Evolutionary conservation across 768 basidiomycete species (phyloP), one percentile per base, ranked within the genome.

Genomic region (Coprinopsis cinerea): DNA sequence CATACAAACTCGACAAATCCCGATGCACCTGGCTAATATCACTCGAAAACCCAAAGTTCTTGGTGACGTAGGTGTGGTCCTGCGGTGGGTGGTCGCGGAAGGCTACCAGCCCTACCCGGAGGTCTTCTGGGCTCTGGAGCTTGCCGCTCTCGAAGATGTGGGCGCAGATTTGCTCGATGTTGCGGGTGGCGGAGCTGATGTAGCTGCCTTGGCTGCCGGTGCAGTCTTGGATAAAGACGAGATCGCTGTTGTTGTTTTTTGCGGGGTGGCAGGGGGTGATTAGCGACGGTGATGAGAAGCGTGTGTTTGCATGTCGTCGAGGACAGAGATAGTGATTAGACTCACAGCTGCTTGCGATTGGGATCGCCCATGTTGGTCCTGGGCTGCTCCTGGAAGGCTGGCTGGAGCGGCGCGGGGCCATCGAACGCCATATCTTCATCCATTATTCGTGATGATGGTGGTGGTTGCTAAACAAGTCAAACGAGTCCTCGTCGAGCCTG

Each of bases 81-180:
- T 98, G 94, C 14, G 94, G 94, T 22, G 94, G 94, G 62, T 98
- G 92, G 70, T 98, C 94, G 53, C 95, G 82, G 70, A 94, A 98
- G 35, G 92, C 93, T 56, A 98, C 76, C 44, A 98, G 78, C 51
- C 94, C 96, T 34, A 98, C 83, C 54, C 92, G 82, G 18, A 95
- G 79, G 65, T 96, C 94, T 60, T 95, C 92, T 39, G 73, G 78
- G 48, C 79, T 73, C 62, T 88, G 85, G n/a, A 98, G 79, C 60
- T 87, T 88, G 35, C 93, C 93, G 20, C 92, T 93, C 68, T 93
- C 87, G 68, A 90, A 90, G 55, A 98, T 98, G 69, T 89, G 85
- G 41, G 86, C 87, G 63, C 89, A 94, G 61, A 98, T 98, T 63
- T 88, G 80, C 61, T 93, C 88, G 67, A 98, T 95, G 67, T 98